Evolutionary conservation across 2,329 filamentous ascomycete genomes (phyloP), one percentile per base, ranked within the genome.

Genomic region (Venturiaceae sp.): DNA sequence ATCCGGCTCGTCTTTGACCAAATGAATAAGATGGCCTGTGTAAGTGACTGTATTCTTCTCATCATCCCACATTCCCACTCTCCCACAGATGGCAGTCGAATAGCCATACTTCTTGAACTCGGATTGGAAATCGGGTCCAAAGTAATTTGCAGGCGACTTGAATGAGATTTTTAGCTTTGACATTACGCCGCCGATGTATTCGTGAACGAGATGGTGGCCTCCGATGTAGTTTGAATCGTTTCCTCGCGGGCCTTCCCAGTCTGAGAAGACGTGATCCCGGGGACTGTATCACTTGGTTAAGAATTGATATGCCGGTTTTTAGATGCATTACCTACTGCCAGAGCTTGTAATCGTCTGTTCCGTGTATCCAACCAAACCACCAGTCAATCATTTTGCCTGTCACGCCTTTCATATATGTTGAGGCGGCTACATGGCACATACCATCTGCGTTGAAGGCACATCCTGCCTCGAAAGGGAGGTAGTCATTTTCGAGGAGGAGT

Each of bases 371-470:
- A 14, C 50, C 61, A 53, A 62, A 63, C 50, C 62, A 63, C 58
- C 62, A 63, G 26, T 59, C 60, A 14, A 62, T 55, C 62, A 61
- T 60, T 36, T 34, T 13, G n/a, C 59, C 41, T 33, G 57, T 44
- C 32, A 55, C 60, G 39, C 44, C 30, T 36, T n/a, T 19, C 60
- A 63, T 63, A 33, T 59, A 59, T 19, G 58, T 63, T 28, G 55
- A 60, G 19, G 62, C 60, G 33, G 60, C 58, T n/a, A 62, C 34
- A 57, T 63, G 59, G 41, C 61, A 52, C 57, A 60, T 63, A 44
- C 57, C 54, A 34, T 63, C 59, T 16, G 36, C 19, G 23, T 47
- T 61, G 26, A 57, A 21, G 13, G 60, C 57, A 41, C 52, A 58
- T 21, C 61, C 61, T 13, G 46, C 56, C 46, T 61, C 61, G 9